Conservation (phyloP, 768 basidiomycete species). For the Boletus sp. region DNA sequence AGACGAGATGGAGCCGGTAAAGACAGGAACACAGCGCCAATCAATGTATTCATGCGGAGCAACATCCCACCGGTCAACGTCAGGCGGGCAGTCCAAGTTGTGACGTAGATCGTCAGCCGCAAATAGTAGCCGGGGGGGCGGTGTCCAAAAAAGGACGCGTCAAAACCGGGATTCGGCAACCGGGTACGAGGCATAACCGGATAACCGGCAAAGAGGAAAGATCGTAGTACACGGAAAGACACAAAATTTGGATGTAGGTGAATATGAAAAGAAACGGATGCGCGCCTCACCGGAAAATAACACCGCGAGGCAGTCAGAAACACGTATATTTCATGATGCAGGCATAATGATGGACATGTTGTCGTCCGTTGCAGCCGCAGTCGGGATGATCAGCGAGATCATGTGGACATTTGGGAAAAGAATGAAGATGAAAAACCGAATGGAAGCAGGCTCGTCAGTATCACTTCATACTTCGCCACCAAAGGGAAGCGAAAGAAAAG, state of each 20-base stretch:
- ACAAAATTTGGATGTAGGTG: not conserved
- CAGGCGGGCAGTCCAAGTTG: not conserved
- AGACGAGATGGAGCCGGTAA: constrained; percentile 5
- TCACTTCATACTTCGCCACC: not conserved
- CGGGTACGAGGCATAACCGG: constrained; percentile 13
- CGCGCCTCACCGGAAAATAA: constrained; percentile 1
- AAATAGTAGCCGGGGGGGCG: constrained; percentile 19
- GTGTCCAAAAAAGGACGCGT: constrained; percentile 3
- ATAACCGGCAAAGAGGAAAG: not conserved
- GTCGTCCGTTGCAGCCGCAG: constrained; percentile 1
- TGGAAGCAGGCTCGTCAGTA: constrained; percentile 11
- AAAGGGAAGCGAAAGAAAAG: not conserved
- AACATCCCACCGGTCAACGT: constrained; percentile 6
- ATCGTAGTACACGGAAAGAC: not conserved
- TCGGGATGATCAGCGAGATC: not conserved
- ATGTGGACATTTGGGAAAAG: not conserved
- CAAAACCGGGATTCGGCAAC: constrained; percentile 5
- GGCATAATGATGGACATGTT: not conserved
- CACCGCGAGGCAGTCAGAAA: not conserved
- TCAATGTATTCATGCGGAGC: constrained; percentile 4
- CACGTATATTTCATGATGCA: not conserved
- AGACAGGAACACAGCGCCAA: constrained; percentile 12
- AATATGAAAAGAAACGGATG: not conserved
- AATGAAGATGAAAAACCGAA: not conserved
- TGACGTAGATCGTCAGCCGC: not conserved